Evolutionary conservation across 345 rosid species (phyloP).

Genomic region (Lagerstroemia speciosa): DNA sequence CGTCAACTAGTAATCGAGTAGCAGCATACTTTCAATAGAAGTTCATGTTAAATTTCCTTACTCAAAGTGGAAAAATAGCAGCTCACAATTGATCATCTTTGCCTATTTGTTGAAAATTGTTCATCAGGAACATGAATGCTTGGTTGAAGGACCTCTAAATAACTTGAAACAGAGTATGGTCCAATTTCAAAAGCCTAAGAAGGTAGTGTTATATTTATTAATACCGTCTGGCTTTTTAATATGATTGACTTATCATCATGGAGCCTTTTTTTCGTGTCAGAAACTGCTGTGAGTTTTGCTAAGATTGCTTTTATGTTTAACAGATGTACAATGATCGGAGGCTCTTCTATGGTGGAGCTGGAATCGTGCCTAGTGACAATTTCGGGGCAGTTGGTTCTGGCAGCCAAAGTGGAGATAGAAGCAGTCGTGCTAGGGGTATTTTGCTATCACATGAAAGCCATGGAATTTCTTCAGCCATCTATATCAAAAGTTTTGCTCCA

Average conservation of each 20-base stretch:
- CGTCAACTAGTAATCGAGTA: background rate
- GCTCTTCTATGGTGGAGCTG: constrained; percentile 75
- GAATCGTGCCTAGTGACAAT: constrained; percentile 63
- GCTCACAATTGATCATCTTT: background rate
- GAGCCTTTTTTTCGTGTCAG: background rate
- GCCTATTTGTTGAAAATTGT: background rate
- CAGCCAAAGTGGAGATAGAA: constrained; percentile 61
- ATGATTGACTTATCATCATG: background rate
- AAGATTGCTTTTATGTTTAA: background rate
- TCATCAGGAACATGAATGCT: constrained; percentile 87
- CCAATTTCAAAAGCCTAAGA: constrained; percentile 96
- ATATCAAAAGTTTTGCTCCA: background rate
- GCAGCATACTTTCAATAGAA: too few relatives aligned
- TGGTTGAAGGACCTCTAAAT: constrained; percentile 98
- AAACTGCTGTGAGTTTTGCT: background rate
- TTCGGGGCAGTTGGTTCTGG: constrained; percentile 49
- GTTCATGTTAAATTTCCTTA: too few relatives aligned
- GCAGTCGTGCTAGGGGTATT: constrained; percentile 73
- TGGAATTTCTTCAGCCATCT: background rate
- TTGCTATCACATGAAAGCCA: background rate
- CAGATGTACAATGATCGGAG: constrained; percentile 96
- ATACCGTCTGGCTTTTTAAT: background rate
- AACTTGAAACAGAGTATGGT: constrained; percentile 99
- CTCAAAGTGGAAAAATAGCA: background rate
- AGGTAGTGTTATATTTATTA: constrained; percentile 34